A percentile compares a stretch with the other conserved stretches of the same genome.
Conservation (phyloP, 2,329 filamentous ascomycete genomes). For the Lasiodiplodia citricola region DNA sequence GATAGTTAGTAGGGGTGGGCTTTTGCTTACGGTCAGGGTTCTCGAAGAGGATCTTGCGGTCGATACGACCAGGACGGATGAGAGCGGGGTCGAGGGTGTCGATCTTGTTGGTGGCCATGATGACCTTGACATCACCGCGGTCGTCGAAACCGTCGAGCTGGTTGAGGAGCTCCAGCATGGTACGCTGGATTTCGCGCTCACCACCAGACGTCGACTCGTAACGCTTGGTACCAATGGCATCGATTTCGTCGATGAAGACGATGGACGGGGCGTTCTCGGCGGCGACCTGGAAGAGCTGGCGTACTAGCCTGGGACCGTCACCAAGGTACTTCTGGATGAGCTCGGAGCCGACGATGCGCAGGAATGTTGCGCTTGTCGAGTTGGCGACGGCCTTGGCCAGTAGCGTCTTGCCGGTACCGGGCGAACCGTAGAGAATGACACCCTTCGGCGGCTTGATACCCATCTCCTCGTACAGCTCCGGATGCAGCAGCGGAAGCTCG, state of each 20-base stretch:
- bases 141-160: conserved; percentile 99
- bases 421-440: conserved; percentile 97
- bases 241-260: conserved; percentile 99
- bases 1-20: background rate
- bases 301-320: conserved; percentile 91
- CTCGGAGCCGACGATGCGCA: conserved; percentile 96
- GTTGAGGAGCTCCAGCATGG: conserved; percentile 97
- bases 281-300: conserved; percentile 91
- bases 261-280: conserved; percentile 96
- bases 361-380: conserved; percentile 97
- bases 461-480: conserved; percentile 99
- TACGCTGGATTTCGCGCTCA: conserved; percentile 96
- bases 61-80: conserved; percentile 96
- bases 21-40: conserved; percentile 67
- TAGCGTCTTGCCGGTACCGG: conserved; percentile 94
- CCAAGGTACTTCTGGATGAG: conserved; percentile 98
- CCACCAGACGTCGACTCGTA: conserved; percentile 97
- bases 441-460: conserved; percentile 99
- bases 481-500: conserved; percentile 90
- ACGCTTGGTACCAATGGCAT: conserved; percentile 97
- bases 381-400: conserved; percentile 97
- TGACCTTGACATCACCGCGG: conserved; percentile 97
- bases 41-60: conserved; percentile 90
- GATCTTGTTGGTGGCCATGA: conserved; percentile 99
- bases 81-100: conserved; percentile 95